Conservation (phyloP, 2,329 filamentous ascomycete species). For the Scedosporium apiospermum region DNA sequence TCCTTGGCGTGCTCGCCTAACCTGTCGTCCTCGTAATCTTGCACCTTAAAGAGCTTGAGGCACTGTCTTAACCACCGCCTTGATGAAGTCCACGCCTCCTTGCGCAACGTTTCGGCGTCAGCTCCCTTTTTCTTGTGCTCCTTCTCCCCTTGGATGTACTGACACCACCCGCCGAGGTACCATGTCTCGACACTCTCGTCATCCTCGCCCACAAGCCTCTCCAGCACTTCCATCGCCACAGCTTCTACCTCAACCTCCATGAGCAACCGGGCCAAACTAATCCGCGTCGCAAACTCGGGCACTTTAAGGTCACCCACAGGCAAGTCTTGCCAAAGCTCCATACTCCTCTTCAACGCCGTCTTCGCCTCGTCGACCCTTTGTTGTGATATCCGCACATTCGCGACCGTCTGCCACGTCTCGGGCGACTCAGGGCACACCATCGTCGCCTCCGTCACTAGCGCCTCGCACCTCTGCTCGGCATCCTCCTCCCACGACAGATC, state of each 20-base stretch:
- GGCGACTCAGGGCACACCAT: conserved; percentile 71
- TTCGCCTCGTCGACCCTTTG: conserved; percentile 67
- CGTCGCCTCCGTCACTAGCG: conserved; percentile 81
- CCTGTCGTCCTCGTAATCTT: conserved; percentile 80
- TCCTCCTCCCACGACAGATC: conserved; percentile 90
- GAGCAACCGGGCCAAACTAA: conserved; percentile 73
- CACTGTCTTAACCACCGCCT: conserved; percentile 77
- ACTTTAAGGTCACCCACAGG: conserved; percentile 61
- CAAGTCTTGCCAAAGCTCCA: conserved; percentile 75
- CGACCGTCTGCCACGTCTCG: conserved; percentile 91
- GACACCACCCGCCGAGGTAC: conserved; percentile 94
- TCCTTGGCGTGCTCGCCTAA: conserved; percentile 67
- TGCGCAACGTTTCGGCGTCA: conserved; percentile 36
- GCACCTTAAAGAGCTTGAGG: conserved; percentile 63
- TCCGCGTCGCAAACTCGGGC: conserved; percentile 77
- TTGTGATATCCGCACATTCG: conserved; percentile 90
- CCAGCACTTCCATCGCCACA: conserved; percentile 75
- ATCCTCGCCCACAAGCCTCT: conserved; percentile 76
- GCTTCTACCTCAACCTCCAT: conserved; percentile 86
- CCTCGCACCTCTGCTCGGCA: conserved; percentile 80
- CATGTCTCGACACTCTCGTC: conserved; percentile 92
- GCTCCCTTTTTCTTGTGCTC: conserved; percentile 20
- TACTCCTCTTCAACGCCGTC: conserved; percentile 66
- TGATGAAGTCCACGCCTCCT: conserved; percentile 60
- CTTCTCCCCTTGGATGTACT: conserved; percentile 70